Percentiles rank a stretch among this genome's conserved stretches.
Conservation (phyloP, 441 rosid genomes). For the Flueggea neowawraea region DNA sequence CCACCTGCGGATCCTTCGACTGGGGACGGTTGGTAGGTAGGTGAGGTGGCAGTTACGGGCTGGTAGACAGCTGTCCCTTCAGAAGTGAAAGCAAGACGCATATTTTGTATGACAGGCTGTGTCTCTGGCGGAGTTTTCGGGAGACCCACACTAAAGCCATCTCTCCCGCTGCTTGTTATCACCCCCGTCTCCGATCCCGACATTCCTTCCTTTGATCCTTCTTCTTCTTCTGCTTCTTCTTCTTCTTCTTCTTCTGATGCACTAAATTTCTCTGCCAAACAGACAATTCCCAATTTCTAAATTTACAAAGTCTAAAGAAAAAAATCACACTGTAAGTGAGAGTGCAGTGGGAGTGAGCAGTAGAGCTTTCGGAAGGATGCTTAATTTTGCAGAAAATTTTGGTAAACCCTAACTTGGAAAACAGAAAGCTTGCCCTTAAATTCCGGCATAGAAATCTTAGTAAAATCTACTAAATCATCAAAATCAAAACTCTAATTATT, state of each 20-base stretch:
- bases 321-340: no score
- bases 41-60: conserved; percentile 35
- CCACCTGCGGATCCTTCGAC: no score
- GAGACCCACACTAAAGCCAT: conserved; percentile 35
- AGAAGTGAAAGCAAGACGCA: conserved; percentile 49
- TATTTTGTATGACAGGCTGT: conserved; percentile 54
- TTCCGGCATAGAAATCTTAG: no score
- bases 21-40: conserved; percentile 1
- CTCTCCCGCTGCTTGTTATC: conserved; percentile 40
- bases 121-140: conserved; percentile 32
- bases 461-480: no score
- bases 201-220: conserved; percentile 23
- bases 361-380: no score
- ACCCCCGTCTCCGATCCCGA: conserved; percentile 74
- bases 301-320: no score
- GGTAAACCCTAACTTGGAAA: no score
- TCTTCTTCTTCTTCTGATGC: neutral
- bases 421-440: no score
- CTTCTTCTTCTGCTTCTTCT: no score
- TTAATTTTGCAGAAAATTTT: no score
- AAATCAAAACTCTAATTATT: no score
- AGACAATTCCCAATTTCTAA: neutral
- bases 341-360: no score
- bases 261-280: neutral
- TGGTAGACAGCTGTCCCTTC: conserved; percentile 59